phyloP scores from a whole-genome alignment of 371 early-diverging fungal species.

The Rhizopus delemar region DNA sequence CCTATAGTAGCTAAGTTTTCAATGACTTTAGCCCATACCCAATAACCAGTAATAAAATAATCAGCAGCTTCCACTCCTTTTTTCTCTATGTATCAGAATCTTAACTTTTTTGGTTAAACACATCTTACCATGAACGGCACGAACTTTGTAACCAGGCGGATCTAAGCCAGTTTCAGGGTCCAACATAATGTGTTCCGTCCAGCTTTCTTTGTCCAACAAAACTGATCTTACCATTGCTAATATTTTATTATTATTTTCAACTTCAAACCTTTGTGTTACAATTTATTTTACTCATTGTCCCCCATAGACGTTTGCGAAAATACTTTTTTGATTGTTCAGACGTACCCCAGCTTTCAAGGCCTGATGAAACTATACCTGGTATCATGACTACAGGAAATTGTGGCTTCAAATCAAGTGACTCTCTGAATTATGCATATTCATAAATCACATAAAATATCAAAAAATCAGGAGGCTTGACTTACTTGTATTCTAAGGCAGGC shows the following conservation, averaged over 20 bases:
- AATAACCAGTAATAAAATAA: conserved; percentile 91
- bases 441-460: background rate
- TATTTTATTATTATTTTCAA: background rate
- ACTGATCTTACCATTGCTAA: conserved; percentile 80
- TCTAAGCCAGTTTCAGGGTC: conserved; percentile 87
- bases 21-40: conserved; percentile 90
- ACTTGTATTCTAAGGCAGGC: conserved; percentile 50
- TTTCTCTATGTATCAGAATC: background rate
- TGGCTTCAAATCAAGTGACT: conserved; percentile 39
- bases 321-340: conserved; percentile 73
- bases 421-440: conserved; percentile 9
- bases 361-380: conserved; percentile 90
- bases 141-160: conserved; percentile 78
- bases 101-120: background rate
- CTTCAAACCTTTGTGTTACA: conserved; percentile 4
- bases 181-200: conserved; percentile 83
- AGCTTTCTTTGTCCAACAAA: conserved; percentile 82
- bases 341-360: conserved; percentile 91
- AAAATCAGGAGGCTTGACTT: conserved; percentile 5
- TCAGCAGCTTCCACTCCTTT: conserved; percentile 88
- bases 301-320: conserved; percentile 94
- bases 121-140: conserved; percentile 79
- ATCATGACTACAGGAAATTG: conserved; percentile 83
- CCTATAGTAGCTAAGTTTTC: conserved; percentile 88
- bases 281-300: conserved; percentile 61